phyloP scores from a whole-genome alignment of 495 filamentous ascomycete species.

The Xylaria bambusicola region DNA sequence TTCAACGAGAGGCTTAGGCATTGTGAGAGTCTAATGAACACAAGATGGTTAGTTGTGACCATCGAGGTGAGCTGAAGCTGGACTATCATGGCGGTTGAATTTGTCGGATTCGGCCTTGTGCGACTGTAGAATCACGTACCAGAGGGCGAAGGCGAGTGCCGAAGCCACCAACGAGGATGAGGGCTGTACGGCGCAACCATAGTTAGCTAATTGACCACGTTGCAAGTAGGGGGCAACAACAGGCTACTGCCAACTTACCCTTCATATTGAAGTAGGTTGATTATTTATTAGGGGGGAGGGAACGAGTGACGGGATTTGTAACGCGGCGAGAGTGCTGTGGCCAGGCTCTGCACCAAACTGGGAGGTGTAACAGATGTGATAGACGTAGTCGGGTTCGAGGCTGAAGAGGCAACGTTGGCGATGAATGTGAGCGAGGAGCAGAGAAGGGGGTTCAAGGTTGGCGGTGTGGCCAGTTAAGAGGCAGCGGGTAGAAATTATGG shows the following conservation, averaged over 20 bases:
- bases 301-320: slow-evolving; percentile 3
- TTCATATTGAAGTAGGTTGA: slow-evolving; percentile 40
- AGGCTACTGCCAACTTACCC: slow-evolving; percentile 33
- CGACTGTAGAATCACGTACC: slow-evolving; percentile 60
- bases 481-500: background rate
- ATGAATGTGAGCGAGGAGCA: background rate
- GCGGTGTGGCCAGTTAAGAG: slow-evolving; percentile 8
- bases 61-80: slow-evolving; percentile 5
- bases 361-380: no score
- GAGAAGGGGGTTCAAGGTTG: background rate
- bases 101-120: background rate
- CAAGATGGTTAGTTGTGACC: slow-evolving; percentile 28
- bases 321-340: background rate
- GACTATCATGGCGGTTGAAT: background rate
- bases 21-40: slow-evolving; percentile 81
- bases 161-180: slow-evolving; percentile 99
- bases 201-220: slow-evolving; percentile 31
- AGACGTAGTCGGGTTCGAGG: background rate
- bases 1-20: slow-evolving; percentile 96
- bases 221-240: background rate
- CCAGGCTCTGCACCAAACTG: no score
- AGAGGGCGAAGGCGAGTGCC: slow-evolving; percentile 96
- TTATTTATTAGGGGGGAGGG: background rate
- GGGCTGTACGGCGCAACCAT: slow-evolving; percentile 57
- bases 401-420: background rate